phyloP scores from a whole-genome alignment of 495 filamentous ascomycete species.

The Aspergillus taichungensis region DNA sequence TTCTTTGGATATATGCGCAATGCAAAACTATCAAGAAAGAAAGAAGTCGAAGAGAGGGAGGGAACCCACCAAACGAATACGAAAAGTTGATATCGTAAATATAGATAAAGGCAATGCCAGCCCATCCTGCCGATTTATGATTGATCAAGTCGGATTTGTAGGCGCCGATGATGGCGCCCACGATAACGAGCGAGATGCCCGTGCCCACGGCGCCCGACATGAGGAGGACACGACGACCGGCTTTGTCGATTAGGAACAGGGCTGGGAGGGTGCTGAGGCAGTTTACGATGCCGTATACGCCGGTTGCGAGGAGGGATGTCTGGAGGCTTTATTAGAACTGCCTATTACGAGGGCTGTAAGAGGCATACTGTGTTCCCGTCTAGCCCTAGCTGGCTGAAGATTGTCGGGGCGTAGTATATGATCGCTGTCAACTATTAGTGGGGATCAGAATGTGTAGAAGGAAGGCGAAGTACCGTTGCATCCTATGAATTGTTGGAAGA shows the following conservation, averaged over 20 bases:
- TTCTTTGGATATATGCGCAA: not conserved
- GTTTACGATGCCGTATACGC: constrained; percentile 73
- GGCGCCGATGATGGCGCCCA: constrained; percentile 62
- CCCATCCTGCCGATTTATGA: constrained; percentile 65
- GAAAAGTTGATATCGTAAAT: constrained; percentile 77
- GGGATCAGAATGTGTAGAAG: not conserved
- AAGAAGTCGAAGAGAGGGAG: not conserved
- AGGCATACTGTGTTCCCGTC: constrained; percentile 44
- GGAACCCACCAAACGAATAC: constrained; percentile 35
- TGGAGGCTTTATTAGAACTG: too few species aligned
- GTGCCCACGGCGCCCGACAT: constrained; percentile 39
- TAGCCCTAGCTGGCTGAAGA: constrained; percentile 64
- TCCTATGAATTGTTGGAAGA: constrained; percentile 72
- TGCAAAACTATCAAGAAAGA: not conserved
- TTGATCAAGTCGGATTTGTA: constrained; percentile 48
- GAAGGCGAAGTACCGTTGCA: constrained; percentile 22
- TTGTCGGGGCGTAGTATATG: constrained; percentile 65
- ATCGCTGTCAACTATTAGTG: constrained; percentile 62
- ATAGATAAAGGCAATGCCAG: constrained; percentile 71
- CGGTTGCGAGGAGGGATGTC: constrained; percentile 65
- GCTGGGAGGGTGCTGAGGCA: constrained; percentile 68
- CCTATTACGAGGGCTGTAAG: too few species aligned
- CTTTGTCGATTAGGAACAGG: constrained; percentile 64
- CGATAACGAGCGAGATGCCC: constrained; percentile 63
- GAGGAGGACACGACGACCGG: constrained; percentile 54